Evolutionary conservation across 257 asterid species (phyloP), one percentile per base, ranked within the genome.

Genomic region (Fraxinus cuspidata): DNA sequence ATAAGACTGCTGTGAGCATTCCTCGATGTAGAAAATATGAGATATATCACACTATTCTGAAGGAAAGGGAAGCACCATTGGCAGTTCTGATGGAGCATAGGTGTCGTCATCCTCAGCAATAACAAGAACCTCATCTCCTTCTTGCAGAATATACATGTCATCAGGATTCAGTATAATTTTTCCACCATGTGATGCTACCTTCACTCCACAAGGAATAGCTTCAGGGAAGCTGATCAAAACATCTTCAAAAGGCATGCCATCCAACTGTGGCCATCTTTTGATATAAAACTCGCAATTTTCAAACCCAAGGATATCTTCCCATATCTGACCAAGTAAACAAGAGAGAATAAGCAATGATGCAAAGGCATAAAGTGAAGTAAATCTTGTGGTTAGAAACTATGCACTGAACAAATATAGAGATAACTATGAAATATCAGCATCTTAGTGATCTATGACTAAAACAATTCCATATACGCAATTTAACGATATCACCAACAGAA

Each of bases 221-320:
- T 93, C 97, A 40, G 96, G 92, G 83, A 93, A 93, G 91, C 97
- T 88, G 80, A 93, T 85, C 83, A 93, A 78, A 77, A 91, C 96
- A 83, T 93, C 97, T 81, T 90, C 98, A 84, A 93, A 93, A 71
- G 81, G 90, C 96, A 91, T 83, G 58, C 97, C 91, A 80, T 89
- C 94, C 89, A 93, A 88, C 84, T 86, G 90, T 18, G 93, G 88
- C 94, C 98, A 93, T 81, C 89, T 82, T 80, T 93, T 90, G 71
- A 93, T 91, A 83, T 93, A 93, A 83, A 93, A 93, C 85, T 91
- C 98, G 42, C 97, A 93, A 81, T 91, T 91, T 83, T 93, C 97
- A 83, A 93, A 93, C 38, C 98, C 98, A 81, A 93, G 96, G 76
- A 93, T 91, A 85, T 93, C 97, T 84, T 93, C 98, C 98, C 98